Percentiles rank a stretch among this genome's conserved stretches.
Evolutionary conservation across 768 basidiomycete species (phyloP).

Genomic region (Lactifluus rugatus): DNA sequence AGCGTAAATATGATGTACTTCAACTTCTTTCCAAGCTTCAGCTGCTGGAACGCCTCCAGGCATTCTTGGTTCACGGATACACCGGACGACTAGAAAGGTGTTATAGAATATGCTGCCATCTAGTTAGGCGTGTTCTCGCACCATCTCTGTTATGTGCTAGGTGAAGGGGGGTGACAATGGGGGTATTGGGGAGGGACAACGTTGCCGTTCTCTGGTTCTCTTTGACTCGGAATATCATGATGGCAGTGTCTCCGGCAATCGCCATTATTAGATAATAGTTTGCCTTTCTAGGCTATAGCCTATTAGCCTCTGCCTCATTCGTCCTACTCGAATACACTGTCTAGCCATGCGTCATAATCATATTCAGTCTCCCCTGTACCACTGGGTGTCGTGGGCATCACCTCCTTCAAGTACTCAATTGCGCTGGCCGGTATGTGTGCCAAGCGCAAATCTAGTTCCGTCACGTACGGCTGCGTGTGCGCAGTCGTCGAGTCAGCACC

Average conservation of each 20-base stretch:
- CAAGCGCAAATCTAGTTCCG: slow-evolving; percentile 83
- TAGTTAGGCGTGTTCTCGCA: slow-evolving; percentile 3
- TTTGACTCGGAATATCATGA: slow-evolving; percentile 1
- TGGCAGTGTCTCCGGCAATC: slow-evolving; percentile 14
- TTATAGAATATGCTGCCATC: not conserved
- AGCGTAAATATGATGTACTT: slow-evolving; percentile 82
- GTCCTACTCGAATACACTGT: slow-evolving; percentile 56
- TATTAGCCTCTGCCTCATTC: too few species aligned
- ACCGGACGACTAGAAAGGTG: slow-evolving; percentile 46
- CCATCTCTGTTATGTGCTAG: slow-evolving; percentile 9
- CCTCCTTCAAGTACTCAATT: slow-evolving; percentile 73
- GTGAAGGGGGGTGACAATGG: not conserved
- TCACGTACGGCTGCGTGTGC: slow-evolving; percentile 67
- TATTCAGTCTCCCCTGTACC: slow-evolving; percentile 57
- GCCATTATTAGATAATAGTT: slow-evolving; percentile 11
- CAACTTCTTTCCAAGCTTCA: slow-evolving; percentile 67
- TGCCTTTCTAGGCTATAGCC: not conserved
- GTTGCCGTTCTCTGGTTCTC: not conserved
- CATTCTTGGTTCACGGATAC: slow-evolving; percentile 52
- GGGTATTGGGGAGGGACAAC: not conserved
- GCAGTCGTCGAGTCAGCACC: not conserved
- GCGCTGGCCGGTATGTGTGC: slow-evolving; percentile 68
- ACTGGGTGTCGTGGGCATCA: slow-evolving; percentile 55
- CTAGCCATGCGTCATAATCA: slow-evolving; percentile 77
- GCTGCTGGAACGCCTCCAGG: slow-evolving; percentile 47